Conservation (phyloP, 345 rosid species). For the Citrus cavaleriei region DNA sequence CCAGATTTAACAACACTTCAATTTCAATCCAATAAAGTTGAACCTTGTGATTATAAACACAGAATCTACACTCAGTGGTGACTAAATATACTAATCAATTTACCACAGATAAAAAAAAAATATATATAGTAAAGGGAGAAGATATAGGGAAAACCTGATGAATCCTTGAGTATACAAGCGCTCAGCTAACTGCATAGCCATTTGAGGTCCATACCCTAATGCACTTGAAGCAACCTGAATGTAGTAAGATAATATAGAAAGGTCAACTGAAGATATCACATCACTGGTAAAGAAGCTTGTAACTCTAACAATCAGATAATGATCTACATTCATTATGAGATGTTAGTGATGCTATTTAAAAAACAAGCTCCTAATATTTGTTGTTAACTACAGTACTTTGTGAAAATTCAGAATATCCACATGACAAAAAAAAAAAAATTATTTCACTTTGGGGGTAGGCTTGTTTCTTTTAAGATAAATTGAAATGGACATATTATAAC, state of each 20-base stretch:
- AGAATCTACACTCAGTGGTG: neutral
- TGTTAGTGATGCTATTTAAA: neutral
- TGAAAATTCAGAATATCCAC: neutral
- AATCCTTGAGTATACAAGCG: constrained; percentile 88
- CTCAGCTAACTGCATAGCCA: constrained; percentile 90
- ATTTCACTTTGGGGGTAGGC: neutral
- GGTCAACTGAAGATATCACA: neutral
- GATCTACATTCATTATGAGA: neutral
- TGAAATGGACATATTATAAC: neutral
- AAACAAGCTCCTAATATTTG: neutral
- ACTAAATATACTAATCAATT: neutral
- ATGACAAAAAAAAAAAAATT: neutral
- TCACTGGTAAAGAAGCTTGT: neutral
- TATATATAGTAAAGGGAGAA: neutral
- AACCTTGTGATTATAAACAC: neutral
- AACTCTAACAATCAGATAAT: neutral
- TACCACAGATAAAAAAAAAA: neutral
- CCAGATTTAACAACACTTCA: neutral
- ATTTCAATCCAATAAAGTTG: neutral
- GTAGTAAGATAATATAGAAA: constrained; percentile 6
- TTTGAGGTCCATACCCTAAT: constrained; percentile 89
- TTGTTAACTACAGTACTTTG: neutral
- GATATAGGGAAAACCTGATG: constrained; percentile 61
- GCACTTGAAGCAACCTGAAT: constrained; percentile 95
- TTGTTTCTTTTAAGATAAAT: neutral